These are phyloP conservation scores for Aurantiochytrium sp. DNA, from an alignment of 108 stramenopile genomes.

Conservation along the genomic window DNA sequence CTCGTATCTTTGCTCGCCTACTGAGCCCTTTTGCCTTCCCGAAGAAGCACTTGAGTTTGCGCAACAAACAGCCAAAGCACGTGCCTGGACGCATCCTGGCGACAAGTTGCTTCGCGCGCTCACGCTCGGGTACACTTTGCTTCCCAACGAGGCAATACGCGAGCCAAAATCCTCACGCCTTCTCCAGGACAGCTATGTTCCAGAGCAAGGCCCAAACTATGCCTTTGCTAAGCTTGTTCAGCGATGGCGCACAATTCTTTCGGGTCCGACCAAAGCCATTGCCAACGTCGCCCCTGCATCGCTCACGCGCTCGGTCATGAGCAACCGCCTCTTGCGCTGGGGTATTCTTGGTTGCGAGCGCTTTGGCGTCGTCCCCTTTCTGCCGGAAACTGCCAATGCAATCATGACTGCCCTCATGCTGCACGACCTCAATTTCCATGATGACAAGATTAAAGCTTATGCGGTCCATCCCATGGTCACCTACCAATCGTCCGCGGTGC, in stretches of 20 bases:
- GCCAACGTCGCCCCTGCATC: slow-evolving; percentile 11
- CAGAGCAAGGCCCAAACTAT: slow-evolving; percentile 12
- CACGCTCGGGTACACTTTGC: background rate
- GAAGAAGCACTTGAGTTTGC: background rate
- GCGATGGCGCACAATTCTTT: background rate
- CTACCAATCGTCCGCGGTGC: background rate
- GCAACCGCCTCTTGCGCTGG: background rate
- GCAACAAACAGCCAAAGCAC: background rate
- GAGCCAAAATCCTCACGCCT: background rate
- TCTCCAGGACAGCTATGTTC: background rate
- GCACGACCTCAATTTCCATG: background rate
- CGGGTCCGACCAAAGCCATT: background rate
- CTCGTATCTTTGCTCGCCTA: background rate
- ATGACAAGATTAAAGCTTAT: background rate
- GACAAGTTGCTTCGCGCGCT: background rate
- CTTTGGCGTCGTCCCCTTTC: background rate
- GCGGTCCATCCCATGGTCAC: background rate
- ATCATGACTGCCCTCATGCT: slow-evolving; percentile 2
- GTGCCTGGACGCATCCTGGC: background rate
- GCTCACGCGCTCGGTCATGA: background rate
- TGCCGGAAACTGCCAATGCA: background rate
- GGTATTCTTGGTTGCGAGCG: slow-evolving; percentile 3
- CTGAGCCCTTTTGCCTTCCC: background rate
- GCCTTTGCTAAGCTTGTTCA: background rate
- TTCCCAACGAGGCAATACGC: background rate